phyloP scores from a whole-genome alignment of 164 flowering plant genomes.

The Tetracentron sinense region DNA sequence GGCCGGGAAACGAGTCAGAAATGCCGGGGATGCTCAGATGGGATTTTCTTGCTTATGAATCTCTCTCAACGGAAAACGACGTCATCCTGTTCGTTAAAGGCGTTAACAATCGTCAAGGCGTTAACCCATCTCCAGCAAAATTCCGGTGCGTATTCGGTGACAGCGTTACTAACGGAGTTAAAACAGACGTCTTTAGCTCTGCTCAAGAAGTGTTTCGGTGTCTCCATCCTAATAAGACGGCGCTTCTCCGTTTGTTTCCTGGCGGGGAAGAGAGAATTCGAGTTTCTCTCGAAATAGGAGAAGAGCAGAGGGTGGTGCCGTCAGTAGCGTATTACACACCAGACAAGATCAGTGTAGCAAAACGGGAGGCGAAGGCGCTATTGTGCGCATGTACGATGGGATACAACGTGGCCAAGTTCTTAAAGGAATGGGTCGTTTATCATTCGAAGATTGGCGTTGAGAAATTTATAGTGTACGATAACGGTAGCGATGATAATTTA shows the following conservation, averaged over 20 bases:
- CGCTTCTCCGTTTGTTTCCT: conserved; percentile 1
- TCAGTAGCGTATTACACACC: conserved; percentile 60
- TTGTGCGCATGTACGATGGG: conserved; percentile 87
- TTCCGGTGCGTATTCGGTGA: conserved; percentile 56
- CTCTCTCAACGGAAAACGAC: conserved; percentile 60
- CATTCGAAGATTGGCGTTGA: conserved; percentile 70
- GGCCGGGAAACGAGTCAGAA: neutral
- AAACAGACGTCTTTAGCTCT: conserved; percentile 59
- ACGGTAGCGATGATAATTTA: conserved; percentile 71
- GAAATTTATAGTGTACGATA: conserved; percentile 72
- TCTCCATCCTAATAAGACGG: conserved; percentile 33
- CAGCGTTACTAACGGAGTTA: conserved; percentile 21
- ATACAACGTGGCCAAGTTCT: conserved; percentile 67
- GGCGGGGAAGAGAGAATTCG: conserved; percentile 15
- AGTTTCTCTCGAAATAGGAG: conserved; percentile 40
- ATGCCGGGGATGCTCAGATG: conserved; percentile 42
- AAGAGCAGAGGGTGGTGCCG: conserved; percentile 30
- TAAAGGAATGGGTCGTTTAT: conserved; percentile 81
- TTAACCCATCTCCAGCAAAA: conserved; percentile 37
- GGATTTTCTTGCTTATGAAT: conserved; percentile 60
- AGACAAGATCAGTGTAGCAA: conserved; percentile 16
- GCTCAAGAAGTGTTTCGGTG: conserved; percentile 83
- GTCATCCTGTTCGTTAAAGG: conserved; percentile 79
- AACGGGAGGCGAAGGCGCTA: conserved; percentile 18
- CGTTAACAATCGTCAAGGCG: conserved; percentile 55